Conservation (phyloP, 1,284 basidiomycete genomes). For the Xerocomus nothofagi region DNA sequence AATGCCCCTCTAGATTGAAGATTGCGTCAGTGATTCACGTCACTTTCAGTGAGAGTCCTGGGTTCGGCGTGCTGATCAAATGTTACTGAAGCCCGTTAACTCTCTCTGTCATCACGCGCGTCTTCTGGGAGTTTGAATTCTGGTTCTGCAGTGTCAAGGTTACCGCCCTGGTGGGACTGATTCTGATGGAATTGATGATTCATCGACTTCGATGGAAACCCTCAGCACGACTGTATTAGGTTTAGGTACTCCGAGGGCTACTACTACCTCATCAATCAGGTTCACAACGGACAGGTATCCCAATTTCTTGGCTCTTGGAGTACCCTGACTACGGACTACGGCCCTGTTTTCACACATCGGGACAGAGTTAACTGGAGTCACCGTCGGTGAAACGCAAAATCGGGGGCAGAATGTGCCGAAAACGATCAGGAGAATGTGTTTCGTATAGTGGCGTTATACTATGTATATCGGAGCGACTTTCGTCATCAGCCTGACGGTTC, state of each 20-base stretch:
- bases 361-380: constrained; percentile 55
- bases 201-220: constrained; percentile 28
- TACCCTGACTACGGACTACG: constrained; percentile 30
- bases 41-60: constrained; percentile 11
- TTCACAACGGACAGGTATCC: constrained; percentile 19
- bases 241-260: constrained; percentile 22
- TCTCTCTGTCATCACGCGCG: constrained; percentile 33
- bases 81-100: constrained; percentile 18
- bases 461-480: constrained; percentile 55
- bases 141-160: constrained; percentile 41
- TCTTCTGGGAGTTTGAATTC: constrained; percentile 40
- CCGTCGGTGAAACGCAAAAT: constrained; percentile 45
- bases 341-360: constrained; percentile 50
- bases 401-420: constrained; percentile 36
- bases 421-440: constrained; percentile 48
- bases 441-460: constrained; percentile 56
- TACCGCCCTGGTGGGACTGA: constrained; percentile 37
- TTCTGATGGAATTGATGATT: constrained; percentile 36
- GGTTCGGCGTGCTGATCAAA: not conserved
- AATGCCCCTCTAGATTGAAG: not conserved
- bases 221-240: constrained; percentile 25
- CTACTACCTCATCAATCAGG: constrained; percentile 18
- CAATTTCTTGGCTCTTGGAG: constrained; percentile 28
- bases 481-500: constrained; percentile 53
- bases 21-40: constrained; percentile 13